These are phyloP conservation scores for Pythium aphanidermatum DNA, from an alignment of 352 stramenopile genomes.

Conservation along the genomic window DNA sequence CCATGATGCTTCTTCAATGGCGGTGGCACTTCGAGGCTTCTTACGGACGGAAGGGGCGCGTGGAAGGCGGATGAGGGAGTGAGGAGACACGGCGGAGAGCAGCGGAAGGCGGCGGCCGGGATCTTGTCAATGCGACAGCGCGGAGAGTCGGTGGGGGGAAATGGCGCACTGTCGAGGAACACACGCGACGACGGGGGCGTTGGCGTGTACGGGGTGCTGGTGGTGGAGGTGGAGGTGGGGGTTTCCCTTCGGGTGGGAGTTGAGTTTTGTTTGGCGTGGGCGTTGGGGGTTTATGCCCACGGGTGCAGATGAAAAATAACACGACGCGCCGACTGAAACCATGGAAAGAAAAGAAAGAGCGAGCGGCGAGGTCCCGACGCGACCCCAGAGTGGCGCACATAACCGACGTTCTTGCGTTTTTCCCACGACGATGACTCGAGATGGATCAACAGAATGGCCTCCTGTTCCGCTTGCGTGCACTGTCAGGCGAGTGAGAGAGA, in stretches of 20 bases:
- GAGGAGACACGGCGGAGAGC: neutral
- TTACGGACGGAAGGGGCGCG: neutral
- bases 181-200: neutral
- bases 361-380: neutral
- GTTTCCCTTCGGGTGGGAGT: neutral
- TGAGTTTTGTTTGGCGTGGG: too few relatives aligned
- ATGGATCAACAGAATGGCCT: too few relatives aligned
- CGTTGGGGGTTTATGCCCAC: too few relatives aligned
- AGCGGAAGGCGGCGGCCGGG: neutral
- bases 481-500: neutral
- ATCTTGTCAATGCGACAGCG: slow-evolving; percentile 19
- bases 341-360: slow-evolving; percentile 18
- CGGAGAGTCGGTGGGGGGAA: slow-evolving; percentile 9
- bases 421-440: too few relatives aligned
- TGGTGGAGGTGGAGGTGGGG: too few relatives aligned
- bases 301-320: slow-evolving; percentile 9
- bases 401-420: too few relatives aligned
- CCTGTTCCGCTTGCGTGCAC: neutral
- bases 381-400: too few relatives aligned
- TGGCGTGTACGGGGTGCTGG: too few relatives aligned
- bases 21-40: neutral
- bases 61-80: neutral
- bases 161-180: slow-evolving; percentile 4
- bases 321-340: slow-evolving; percentile 6
- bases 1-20: slow-evolving; percentile 5